Percentiles rank a stretch among this genome's conserved stretches.
These are phyloP conservation scores for Pittosporum tobira DNA, from an alignment of 129 eudicot species.

Conservation along the genomic window DNA sequence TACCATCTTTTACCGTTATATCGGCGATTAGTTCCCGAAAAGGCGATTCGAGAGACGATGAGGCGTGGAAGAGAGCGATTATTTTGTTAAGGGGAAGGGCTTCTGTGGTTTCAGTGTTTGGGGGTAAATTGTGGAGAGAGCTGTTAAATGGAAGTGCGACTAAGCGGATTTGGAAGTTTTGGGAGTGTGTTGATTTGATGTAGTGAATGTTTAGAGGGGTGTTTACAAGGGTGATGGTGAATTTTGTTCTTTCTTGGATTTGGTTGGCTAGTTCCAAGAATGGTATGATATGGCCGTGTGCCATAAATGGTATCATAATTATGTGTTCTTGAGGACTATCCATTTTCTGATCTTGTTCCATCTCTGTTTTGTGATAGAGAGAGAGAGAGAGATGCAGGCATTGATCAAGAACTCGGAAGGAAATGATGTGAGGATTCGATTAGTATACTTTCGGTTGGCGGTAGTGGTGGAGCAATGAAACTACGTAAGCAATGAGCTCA, in stretches of 20 bases:
- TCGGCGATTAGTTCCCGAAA: conserved; percentile 19
- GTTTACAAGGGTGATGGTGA: conserved; percentile 30
- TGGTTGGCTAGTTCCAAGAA: conserved; percentile 32
- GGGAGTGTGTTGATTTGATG: conserved; percentile 14
- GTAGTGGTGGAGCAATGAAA: no score
- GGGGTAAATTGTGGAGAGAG: conserved; percentile 46
- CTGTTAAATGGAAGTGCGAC: conserved; percentile 43
- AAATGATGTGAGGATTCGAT: no score
- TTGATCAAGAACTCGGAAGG: no score
- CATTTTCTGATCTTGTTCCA: neutral
- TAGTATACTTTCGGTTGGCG: no score
- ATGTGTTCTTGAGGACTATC: conserved; percentile 15
- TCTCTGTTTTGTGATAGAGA: neutral
- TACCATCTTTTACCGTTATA: conserved; percentile 9
- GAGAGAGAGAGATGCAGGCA: neutral
- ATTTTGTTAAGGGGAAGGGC: conserved; percentile 27
- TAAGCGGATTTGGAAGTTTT: conserved; percentile 21
- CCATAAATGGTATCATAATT: conserved; percentile 39
- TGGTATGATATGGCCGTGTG: conserved; percentile 46
- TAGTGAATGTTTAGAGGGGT: conserved; percentile 36
- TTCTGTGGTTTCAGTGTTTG: conserved; percentile 69
- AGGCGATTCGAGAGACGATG: conserved; percentile 37
- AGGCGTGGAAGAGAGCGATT: conserved; percentile 37
- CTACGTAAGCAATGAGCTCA: no score
- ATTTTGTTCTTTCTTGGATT: conserved; percentile 17